Conservation (phyloP, 805 yeast species). For the Nakazawaea ambrosiae region DNA sequence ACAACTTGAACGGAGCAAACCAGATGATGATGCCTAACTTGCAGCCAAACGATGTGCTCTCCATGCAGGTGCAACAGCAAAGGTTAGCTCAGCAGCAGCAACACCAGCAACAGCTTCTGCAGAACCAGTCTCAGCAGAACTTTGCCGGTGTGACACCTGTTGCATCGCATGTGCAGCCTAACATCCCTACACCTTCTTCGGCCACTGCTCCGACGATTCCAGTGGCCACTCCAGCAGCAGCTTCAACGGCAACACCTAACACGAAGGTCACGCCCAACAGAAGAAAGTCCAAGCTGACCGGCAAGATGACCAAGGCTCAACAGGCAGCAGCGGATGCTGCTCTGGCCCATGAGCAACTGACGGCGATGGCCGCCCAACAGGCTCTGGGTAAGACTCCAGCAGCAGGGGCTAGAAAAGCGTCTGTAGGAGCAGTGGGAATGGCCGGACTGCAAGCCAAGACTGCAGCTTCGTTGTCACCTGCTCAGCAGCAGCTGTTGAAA, state of each 20-base stretch:
- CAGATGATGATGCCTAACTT: conserved; percentile 9
- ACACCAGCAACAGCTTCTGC: conserved; percentile 28
- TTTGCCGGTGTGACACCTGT: conserved; percentile 2
- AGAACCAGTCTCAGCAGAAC: not conserved
- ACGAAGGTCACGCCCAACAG: conserved; percentile 18
- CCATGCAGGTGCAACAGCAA: conserved; percentile 14
- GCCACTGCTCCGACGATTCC: too few species aligned
- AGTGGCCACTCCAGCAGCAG: too few species aligned
- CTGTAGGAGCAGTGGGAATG: conserved; percentile 11
- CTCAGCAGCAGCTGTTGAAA: conserved; percentile 22
- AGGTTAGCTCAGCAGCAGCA: conserved; percentile 18
- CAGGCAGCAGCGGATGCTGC: conserved; percentile 6
- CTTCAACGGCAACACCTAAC: conserved; percentile 4
- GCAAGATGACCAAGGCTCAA: conserved; percentile 11
- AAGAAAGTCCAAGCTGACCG: conserved; percentile 16
- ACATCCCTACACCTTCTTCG: conserved; percentile 12
- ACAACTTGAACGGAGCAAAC: not conserved
- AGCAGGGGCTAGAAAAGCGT: not conserved
- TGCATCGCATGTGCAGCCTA: not conserved
- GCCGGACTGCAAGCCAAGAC: conserved; percentile 8
- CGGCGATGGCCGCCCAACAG: not conserved
- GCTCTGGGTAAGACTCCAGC: not conserved
- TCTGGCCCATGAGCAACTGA: conserved; percentile 2
- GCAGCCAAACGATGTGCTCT: conserved; percentile 2
- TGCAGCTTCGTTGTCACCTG: conserved; percentile 16